Evolutionary conservation across 345 rosid species (phyloP).

Genomic region (Gossypium mustelinum): DNA sequence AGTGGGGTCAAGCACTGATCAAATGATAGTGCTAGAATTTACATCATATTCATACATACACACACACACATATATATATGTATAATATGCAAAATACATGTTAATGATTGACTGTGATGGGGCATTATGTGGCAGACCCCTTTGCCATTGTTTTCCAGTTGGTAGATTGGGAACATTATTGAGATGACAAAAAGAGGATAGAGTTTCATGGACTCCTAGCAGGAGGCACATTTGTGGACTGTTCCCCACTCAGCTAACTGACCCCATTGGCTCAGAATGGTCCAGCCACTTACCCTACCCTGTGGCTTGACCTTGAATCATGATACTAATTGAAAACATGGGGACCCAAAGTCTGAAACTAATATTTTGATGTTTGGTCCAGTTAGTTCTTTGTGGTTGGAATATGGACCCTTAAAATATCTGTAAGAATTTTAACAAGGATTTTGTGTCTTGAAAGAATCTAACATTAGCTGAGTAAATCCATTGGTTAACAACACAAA

Average conservation of each 20-base stretch:
- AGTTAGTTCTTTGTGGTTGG: neutral
- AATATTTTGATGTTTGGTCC: neutral
- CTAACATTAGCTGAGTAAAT: neutral
- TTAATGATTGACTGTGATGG: conserved; percentile 19
- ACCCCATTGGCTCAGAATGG: conserved; percentile 8
- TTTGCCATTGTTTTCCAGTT: conserved; percentile 1
- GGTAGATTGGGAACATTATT: conserved; percentile 24
- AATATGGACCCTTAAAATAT: conserved; percentile 2
- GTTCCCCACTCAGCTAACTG: conserved; percentile 15
- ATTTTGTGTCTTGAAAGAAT: neutral
- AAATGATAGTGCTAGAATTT: conserved; percentile 20
- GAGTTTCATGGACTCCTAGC: conserved; percentile 31
- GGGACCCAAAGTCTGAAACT: conserved; percentile 8
- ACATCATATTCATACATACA: neutral
- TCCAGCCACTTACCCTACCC: conserved; percentile 9
- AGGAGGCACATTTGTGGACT: conserved; percentile 34
- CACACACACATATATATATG: neutral
- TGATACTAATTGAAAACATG: neutral
- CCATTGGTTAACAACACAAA: neutral
- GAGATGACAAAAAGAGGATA: conserved; percentile 1
- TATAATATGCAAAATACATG: conserved; percentile 23
- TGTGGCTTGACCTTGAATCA: neutral
- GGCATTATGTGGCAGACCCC: conserved; percentile 15
- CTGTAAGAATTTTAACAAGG: neutral
- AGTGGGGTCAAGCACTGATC: conserved; percentile 13